phyloP scores from a whole-genome alignment of 192 early-diverging fungal species.

The Cladochytrium replicatum region DNA sequence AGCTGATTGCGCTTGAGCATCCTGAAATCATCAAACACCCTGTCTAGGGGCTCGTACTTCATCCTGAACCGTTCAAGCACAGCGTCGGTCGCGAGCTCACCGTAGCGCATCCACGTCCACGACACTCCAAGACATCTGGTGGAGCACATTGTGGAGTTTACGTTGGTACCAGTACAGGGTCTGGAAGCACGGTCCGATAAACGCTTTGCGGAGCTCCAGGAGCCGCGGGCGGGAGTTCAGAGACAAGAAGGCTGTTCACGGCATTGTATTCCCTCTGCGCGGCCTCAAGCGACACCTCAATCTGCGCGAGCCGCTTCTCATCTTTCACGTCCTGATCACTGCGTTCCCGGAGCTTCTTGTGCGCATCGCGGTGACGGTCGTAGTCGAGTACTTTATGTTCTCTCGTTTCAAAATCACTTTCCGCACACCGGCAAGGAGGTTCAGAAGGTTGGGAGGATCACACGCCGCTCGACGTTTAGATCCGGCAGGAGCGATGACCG shows the following conservation, averaged over 20 bases:
- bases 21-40: slow-evolving; percentile 10
- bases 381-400: slow-evolving; percentile 90
- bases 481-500: slow-evolving; percentile 53
- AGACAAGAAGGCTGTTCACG: slow-evolving; percentile 70
- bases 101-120: not conserved
- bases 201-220: slow-evolving; percentile 57
- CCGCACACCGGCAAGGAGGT: slow-evolving; percentile 66
- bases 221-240: slow-evolving; percentile 73
- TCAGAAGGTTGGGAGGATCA: slow-evolving; percentile 67
- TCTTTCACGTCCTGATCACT: slow-evolving; percentile 27
- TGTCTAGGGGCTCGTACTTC: slow-evolving; percentile 4
- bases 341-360: slow-evolving; percentile 63
- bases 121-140: too few species aligned
- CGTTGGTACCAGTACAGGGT: slow-evolving; percentile 77
- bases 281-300: slow-evolving; percentile 63
- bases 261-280: slow-evolving; percentile 77
- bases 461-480: slow-evolving; percentile 62
- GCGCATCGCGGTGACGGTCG: slow-evolving; percentile 65
- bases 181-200: slow-evolving; percentile 83
- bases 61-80: slow-evolving; percentile 10
- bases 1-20: slow-evolving; percentile 7
- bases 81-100: slow-evolving; percentile 7
- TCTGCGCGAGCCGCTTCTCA: slow-evolving; percentile 37
- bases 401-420: slow-evolving; percentile 79
- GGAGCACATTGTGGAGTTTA: slow-evolving; percentile 60